Base-by-base conservation (phyloP, 345 rosid species). In the Ceriops tagal region DNA sequence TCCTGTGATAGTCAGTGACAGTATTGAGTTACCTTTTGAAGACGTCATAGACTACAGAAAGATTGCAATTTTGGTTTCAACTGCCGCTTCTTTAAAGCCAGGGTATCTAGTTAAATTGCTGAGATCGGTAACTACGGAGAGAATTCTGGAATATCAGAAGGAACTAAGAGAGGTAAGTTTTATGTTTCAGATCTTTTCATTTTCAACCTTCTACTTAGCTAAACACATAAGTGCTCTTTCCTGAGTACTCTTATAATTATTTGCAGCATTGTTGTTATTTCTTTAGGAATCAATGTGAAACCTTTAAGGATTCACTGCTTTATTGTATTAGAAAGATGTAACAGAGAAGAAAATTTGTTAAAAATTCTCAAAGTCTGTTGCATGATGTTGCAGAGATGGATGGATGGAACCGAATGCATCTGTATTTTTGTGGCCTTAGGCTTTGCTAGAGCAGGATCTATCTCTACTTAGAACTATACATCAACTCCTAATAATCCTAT, bases 11-110 rank as follows among this genome's bases (percentile, higher is more conserved):
- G 77, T 92, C 51, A 95, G 99, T 79, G 92, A 92, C 71, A 80
- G 81, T 51, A 95, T 95, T 10, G 98, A 95, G 85, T 78, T 95
- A 77, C 99, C 99, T 28, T 95, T 95, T 62, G 99, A 95, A 81
- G 96, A 92, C 77, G 80, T 82, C 49, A 90, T 96, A 81, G 92
- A 96, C 73, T 96, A 96, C 69, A 88, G 78, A 69, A 92, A 84
- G 78, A 86, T 96, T 69, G 83, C 98, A 16, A 71, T 96, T 60
- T 96, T 96, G 69, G 88, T 96, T 53, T 91, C 83, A 71, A 83
- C 96, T 21, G 24, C 74, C 16, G 78, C 83, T 51, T 89, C 99
- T 26, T 65, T 89, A 63, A 69, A 85, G 79, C 93, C 87, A 1
- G 90, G 96, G 16, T 86, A 80, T 83, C 81, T 96, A 34, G 90